Evolutionary conservation across 129 eudicot species (phyloP), one percentile per base, ranked within the genome.

Genomic region (Pseudognaphalium luteoalbum): DNA sequence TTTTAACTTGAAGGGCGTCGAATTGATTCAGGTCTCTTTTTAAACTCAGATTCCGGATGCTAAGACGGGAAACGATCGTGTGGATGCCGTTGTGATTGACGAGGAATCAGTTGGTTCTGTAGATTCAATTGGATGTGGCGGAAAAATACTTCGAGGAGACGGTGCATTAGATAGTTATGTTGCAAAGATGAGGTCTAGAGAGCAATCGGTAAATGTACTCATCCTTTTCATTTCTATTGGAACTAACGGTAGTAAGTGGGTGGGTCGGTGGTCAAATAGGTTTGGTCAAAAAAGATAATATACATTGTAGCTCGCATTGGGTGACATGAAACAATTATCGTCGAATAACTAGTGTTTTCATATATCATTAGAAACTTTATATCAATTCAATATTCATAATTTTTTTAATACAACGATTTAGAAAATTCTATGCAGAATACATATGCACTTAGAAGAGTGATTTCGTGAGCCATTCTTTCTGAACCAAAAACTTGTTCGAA

Each of bases 11-110:
- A 81, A 17, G 12, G 51, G 32, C 8, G 58, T 16, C 68, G 21
- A 59, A 68, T 6, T 63, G 5, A 54, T 42, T 58, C 22, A 63
- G 11, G 21, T 68, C 50, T 28, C 15, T 20, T 32, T n/a, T 7
- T 58, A 44, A 51, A 57, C 69, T 76, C 54, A 93, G 98, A 89
- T 93, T 84, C 98, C 98, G 42, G 98, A 93, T 79, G 82, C 78
- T 11, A 87, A 87, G 81, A 84, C 76, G 1, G 98, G 97, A 68
- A 73, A 73, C 14, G 97, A 93, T 67, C 87, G 86, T 84, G 91
- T 93, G 72, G 98, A 93, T 79, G 97, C 97, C 10, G 96, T 93
- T 47, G 93, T 93, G 37, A 82, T 93, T 69, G 97, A 93, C 34
- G 97, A 87, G 80, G 98, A 88, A 50, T 87, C 96, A 8, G 87